Conservation (phyloP, 2,329 filamentous ascomycete genomes). For the Talaromyces sp. region DNA sequence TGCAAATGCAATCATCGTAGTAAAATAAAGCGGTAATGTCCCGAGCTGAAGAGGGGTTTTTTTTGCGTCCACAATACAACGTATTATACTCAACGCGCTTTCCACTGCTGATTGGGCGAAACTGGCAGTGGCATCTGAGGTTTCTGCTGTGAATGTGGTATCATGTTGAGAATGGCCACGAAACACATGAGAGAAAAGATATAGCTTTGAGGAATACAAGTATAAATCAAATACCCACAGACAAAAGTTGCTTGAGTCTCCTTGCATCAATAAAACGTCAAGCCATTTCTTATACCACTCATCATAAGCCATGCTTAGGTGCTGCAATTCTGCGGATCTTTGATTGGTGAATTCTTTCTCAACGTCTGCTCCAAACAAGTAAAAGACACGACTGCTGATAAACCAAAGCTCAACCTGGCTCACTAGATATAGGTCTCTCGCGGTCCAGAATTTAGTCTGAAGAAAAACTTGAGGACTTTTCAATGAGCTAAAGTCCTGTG, state of each 20-base stretch:
- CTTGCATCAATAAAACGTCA: not conserved
- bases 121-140: not conserved
- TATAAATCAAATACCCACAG: slow-evolving; percentile 9
- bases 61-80: not conserved
- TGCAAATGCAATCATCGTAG: slow-evolving; percentile 14
- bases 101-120: not conserved
- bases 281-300: not conserved
- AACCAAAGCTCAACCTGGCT: slow-evolving; percentile 15
- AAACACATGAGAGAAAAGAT: slow-evolving; percentile 14
- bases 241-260: slow-evolving; percentile 1
- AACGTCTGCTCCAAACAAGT: slow-evolving; percentile 13
- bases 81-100: not conserved
- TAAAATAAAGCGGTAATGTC: slow-evolving; percentile 12
- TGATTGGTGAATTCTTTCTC: slow-evolving; percentile 7
- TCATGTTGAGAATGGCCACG: not conserved
- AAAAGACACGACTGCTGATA: slow-evolving; percentile 12
- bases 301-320: not conserved
- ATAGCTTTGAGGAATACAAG: slow-evolving; percentile 12
- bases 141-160: not conserved
- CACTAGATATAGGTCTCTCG: slow-evolving; percentile 12
- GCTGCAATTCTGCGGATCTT: not conserved
- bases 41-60: slow-evolving; percentile 1
- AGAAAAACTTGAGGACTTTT: slow-evolving; percentile 24
- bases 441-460: slow-evolving; percentile 22
- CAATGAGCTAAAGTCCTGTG: slow-evolving; percentile 26